phyloP scores from a whole-genome alignment of 2,329 filamentous ascomycete genomes.

The Gliomastix tumulicola region DNA sequence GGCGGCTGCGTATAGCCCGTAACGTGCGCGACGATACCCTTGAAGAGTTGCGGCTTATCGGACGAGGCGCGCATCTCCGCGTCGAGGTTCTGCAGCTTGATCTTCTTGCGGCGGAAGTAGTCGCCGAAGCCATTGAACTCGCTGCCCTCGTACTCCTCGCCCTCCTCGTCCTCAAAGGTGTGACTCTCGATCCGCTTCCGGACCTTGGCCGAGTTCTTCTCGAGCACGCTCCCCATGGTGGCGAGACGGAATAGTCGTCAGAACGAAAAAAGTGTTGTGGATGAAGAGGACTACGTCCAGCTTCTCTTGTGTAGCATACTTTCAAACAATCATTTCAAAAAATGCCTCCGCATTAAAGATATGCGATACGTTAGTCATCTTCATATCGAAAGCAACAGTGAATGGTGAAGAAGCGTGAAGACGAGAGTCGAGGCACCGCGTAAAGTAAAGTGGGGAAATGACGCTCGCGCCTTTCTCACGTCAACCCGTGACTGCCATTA shows the following conservation, averaged over 20 bases:
- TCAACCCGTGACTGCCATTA: constrained; percentile 27
- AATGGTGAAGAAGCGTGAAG: too few species aligned
- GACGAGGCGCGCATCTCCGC: constrained; percentile 64
- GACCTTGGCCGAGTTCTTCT: constrained; percentile 56
- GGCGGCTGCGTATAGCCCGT: constrained; percentile 96
- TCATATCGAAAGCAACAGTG: too few species aligned
- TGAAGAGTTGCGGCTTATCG: constrained; percentile 80
- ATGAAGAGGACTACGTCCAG: too few species aligned
- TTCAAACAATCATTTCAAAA: too few species aligned
- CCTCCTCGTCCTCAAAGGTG: constrained; percentile 71
- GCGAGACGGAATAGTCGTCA: too few species aligned
- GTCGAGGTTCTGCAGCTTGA: constrained; percentile 94
- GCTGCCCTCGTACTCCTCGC: constrained; percentile 86
- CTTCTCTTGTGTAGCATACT: too few species aligned
- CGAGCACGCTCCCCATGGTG: constrained; percentile 52
- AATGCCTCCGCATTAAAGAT: too few species aligned
- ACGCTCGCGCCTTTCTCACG: constrained; percentile 26
- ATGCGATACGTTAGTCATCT: too few species aligned
- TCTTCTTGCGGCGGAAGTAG: constrained; percentile 92
- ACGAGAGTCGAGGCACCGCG: too few species aligned
- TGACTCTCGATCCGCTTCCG: constrained; percentile 58
- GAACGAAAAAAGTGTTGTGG: not conserved
- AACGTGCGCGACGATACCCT: constrained; percentile 82
- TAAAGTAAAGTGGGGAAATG: constrained; percentile 7
- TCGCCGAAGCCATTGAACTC: constrained; percentile 84